Percentiles rank a stretch among this genome's conserved stretches.
phyloP scores from a whole-genome alignment of 2,329 filamentous ascomycete species.

The Diatrype stigma region DNA sequence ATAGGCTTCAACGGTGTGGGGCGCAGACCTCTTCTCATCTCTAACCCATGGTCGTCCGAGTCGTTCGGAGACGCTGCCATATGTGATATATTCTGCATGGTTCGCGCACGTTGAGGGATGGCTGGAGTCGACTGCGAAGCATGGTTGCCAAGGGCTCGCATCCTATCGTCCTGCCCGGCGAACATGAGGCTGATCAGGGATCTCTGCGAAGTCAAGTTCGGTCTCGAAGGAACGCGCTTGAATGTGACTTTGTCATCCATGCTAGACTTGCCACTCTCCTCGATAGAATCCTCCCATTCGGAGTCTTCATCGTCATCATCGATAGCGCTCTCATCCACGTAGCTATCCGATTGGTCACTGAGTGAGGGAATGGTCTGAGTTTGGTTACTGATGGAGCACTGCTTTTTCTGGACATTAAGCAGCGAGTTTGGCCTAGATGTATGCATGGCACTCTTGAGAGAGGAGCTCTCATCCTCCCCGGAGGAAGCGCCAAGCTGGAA shows the following conservation, averaged over 20 bases:
- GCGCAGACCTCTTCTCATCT: conserved; percentile 58
- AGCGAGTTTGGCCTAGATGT: conserved; percentile 39
- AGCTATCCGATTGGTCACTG: conserved; percentile 56
- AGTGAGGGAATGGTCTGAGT: conserved; percentile 61
- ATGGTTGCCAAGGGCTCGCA: conserved; percentile 63
- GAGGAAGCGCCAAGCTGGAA: conserved; percentile 56
- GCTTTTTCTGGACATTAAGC: conserved; percentile 60
- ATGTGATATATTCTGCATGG: conserved; percentile 40
- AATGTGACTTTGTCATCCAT: conserved; percentile 78
- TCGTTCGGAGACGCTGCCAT: conserved; percentile 51
- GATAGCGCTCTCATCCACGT: conserved; percentile 79
- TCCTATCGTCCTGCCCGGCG: conserved; percentile 68
- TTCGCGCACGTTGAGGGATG: conserved; percentile 60
- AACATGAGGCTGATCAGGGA: conserved; percentile 90
- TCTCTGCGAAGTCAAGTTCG: conserved; percentile 77
- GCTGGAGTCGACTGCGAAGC: conserved; percentile 66
- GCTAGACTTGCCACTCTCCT: conserved; percentile 79
- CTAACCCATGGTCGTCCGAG: conserved; percentile 58
- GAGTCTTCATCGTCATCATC: conserved; percentile 63
- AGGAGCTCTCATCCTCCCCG: conserved; percentile 72
- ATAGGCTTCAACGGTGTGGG: conserved; percentile 48
- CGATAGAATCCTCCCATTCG: conserved; percentile 64
- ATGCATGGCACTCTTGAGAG: conserved; percentile 54
- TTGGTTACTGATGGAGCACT: conserved; percentile 76
- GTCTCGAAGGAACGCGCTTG: conserved; percentile 83